A percentile compares a stretch with the other conserved stretches of the same genome.
Evolutionary conservation across 176 grass and related monocot genomes (phyloP).

Genomic region (Typha latifolia): DNA sequence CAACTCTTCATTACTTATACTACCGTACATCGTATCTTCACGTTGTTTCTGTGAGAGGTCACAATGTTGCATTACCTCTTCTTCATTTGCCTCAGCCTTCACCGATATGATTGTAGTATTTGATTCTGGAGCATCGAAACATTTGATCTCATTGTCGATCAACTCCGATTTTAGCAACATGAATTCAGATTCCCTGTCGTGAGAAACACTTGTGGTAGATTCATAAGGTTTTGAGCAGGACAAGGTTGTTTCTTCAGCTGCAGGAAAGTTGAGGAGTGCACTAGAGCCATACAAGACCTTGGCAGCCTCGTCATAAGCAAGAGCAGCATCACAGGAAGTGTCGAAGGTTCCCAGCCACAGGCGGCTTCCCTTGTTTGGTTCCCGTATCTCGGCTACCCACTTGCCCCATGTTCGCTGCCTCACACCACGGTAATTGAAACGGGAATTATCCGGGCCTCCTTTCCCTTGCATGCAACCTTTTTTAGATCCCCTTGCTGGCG

Average conservation of each 20-base stretch:
- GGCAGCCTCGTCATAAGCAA: slow-evolving; percentile 81
- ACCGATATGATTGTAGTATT: background rate
- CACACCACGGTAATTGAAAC: slow-evolving; percentile 62
- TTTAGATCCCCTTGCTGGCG: slow-evolving; percentile 82
- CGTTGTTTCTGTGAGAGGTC: slow-evolving; percentile 6
- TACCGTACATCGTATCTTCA: background rate
- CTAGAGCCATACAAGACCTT: slow-evolving; percentile 65
- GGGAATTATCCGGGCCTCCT: slow-evolving; percentile 74
- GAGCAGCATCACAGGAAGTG: slow-evolving; percentile 45
- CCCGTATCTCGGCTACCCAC: slow-evolving; percentile 91
- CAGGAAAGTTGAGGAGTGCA: slow-evolving; percentile 54
- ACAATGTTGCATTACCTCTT: slow-evolving; percentile 2
- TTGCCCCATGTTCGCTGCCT: slow-evolving; percentile 91
- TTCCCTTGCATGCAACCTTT: slow-evolving; percentile 96
- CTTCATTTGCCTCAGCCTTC: slow-evolving; percentile 4
- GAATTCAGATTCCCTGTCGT: background rate
- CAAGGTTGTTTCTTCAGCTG: background rate
- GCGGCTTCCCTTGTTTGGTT: slow-evolving; percentile 51
- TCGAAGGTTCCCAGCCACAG: slow-evolving; percentile 93
- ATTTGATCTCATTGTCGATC: background rate
- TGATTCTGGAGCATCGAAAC: background rate
- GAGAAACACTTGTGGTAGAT: slow-evolving; percentile 1
- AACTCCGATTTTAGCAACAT: background rate
- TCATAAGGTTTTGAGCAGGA: slow-evolving; percentile 16
- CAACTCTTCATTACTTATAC: background rate